Evolutionary conservation across 2,329 filamentous ascomycete species (phyloP), one percentile per base, ranked within the genome.

Genomic region (Pyrenophora tritici-repentis): DNA sequence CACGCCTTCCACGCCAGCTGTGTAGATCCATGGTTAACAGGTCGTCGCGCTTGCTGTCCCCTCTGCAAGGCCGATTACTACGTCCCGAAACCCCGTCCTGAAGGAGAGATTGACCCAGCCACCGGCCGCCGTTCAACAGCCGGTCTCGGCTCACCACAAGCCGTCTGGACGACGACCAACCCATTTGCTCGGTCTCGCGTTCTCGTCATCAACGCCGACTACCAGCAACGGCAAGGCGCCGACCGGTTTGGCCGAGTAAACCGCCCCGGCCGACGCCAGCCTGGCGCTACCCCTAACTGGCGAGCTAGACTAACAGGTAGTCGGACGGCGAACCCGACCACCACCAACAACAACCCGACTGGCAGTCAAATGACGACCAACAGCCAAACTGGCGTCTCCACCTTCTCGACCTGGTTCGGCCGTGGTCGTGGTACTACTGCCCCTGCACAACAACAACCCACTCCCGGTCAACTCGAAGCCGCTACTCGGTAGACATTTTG

Each of bases 31-130:
- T 99, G 94, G 94, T 78, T 99, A 58, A 99, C 94, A 8, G 92
- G 89, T 68, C 86, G 94, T 57, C 87, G 93, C 60, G 94, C 94
- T 20, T 97, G 93, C 78, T 99, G 94, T 72, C 94, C 94, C 5
- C 86, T 99, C 6, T 99, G 94, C 81, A 99, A 99, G 77, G 90
- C 93, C 34, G 94, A 99, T 70, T 99, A 97, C 74, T 97, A 96
- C 73, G 87, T 91, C 2, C 93, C 94, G 0, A 97, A 97, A 76
- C 90, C 91, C 42, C 88, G 91, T 13, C 80, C 89, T 3, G 84
- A 86, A 55, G 79, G 76, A 7, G 78, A 80, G 43, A 50, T 60
- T 36, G 72, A 64, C 29, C 46, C 64, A 3, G 38, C 56, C 7
- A 56, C 62, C n/a, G 59, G 62, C 40, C 71, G 70, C 37, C 69